Conservation (phyloP, 2,329 filamentous ascomycete genomes). For the Beauveria medogensis region DNA sequence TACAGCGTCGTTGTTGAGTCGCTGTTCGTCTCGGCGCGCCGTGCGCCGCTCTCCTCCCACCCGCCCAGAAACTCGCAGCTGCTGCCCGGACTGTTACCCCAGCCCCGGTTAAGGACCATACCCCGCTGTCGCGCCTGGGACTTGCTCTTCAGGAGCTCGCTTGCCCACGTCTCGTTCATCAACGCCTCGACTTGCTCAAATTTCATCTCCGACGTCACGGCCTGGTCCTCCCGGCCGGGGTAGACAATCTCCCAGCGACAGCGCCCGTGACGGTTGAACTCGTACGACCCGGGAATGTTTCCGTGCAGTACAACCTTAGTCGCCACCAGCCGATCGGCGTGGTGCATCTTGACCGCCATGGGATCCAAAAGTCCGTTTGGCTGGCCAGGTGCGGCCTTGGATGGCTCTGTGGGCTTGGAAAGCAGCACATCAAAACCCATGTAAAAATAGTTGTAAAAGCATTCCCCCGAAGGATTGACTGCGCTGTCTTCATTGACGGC, state of each 20-base stretch:
- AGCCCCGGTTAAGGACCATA: constrained; percentile 89
- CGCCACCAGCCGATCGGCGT: constrained; percentile 64
- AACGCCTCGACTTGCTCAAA: constrained; percentile 65
- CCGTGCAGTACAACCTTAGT: constrained; percentile 91
- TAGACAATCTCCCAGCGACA: constrained; percentile 76
- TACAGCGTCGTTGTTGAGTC: constrained; percentile 74
- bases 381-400: constrained; percentile 49
- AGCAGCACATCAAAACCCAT: constrained; percentile 90
- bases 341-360: constrained; percentile 31
- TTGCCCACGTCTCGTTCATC: constrained; percentile 63
- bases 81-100: constrained; percentile 85
- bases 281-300: constrained; percentile 91
- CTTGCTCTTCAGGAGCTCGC: constrained; percentile 49
- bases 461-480: constrained; percentile 57
- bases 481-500: constrained; percentile 48
- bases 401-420: constrained; percentile 63
- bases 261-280: constrained; percentile 89
- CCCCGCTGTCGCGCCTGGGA: constrained; percentile 48
- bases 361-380: constrained; percentile 16
- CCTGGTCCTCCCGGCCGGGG: constrained; percentile 35
- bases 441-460: constrained; percentile 96
- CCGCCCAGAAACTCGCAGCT: constrained; percentile 79
- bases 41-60: constrained; percentile 67
- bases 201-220: constrained; percentile 65
- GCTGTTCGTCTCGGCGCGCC: constrained; percentile 44